Evolutionary conservation across 148 eudicot species (phyloP).

Genomic region (Fagopyrum homotropicum): DNA sequence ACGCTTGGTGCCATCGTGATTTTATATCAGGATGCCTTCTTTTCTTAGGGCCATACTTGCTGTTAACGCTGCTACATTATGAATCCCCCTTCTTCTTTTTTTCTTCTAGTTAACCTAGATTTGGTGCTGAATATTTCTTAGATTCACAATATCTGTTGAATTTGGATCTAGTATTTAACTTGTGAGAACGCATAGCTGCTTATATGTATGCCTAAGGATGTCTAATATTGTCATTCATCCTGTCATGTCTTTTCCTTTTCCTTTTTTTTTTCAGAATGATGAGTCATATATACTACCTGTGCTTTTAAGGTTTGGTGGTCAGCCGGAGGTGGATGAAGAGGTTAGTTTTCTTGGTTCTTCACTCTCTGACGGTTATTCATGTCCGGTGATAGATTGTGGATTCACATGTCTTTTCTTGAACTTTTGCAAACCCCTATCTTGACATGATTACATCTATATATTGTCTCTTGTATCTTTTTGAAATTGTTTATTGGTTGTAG

Average conservation of each 20-base stretch:
- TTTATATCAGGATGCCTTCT: not conserved
- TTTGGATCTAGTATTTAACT: not conserved
- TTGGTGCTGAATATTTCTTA: not conserved
- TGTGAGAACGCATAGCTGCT: not conserved
- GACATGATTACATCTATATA: not conserved
- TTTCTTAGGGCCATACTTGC: not conserved
- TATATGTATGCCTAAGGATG: conserved; percentile 5
- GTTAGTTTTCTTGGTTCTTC: conserved; percentile 27
- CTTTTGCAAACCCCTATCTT: not conserved
- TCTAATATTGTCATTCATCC: not conserved
- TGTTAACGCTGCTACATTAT: not conserved
- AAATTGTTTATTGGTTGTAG: conserved; percentile 30
- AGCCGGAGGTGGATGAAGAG: conserved; percentile 94
- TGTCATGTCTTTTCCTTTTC: not conserved
- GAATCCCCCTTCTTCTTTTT: not conserved
- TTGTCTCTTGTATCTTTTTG: not conserved
- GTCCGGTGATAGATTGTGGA: not conserved
- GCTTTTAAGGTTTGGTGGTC: conserved; percentile 83
- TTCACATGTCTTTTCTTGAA: not conserved
- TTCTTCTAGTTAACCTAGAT: not conserved
- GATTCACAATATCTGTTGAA: not conserved
- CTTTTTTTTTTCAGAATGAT: conserved; percentile 42
- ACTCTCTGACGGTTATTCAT: not conserved
- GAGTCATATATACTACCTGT: conserved; percentile 92
- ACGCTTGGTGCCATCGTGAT: not conserved